Percentiles rank a stretch among this genome's conserved stretches.
These are phyloP conservation scores for Penicillium brevicompactum DNA, from an alignment of 2,329 filamentous ascomycete genomes.

Conservation along the genomic window DNA sequence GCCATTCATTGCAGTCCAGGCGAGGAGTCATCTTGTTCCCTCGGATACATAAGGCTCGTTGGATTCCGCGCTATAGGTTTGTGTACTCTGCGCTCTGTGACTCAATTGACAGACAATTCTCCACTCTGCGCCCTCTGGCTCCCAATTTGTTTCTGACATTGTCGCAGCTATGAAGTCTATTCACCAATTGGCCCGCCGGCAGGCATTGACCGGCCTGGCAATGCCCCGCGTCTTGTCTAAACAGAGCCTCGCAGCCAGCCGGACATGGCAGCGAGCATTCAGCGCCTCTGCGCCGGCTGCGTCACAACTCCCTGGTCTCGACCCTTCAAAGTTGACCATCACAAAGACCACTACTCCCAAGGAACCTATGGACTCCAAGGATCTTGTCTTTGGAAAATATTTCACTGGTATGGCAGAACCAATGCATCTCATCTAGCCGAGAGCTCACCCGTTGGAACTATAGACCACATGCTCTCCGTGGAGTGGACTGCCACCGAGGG, in stretches of 20 bases:
- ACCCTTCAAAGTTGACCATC: conserved; percentile 74
- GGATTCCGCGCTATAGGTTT: conserved; percentile 4
- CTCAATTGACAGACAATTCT: conserved; percentile 7
- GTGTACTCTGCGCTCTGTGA: neutral
- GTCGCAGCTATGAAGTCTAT: conserved; percentile 35
- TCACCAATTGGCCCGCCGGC: conserved; percentile 38
- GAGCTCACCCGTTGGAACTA: conserved; percentile 20
- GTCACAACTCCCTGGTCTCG: conserved; percentile 63
- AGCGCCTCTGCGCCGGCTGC: conserved; percentile 39
- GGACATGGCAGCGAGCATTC: conserved; percentile 54
- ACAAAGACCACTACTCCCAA: conserved; percentile 77
- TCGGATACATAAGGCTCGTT: conserved; percentile 23
- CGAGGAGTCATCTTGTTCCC: conserved; percentile 24
- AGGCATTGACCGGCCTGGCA: conserved; percentile 28
- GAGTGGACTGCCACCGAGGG: conserved; percentile 88
- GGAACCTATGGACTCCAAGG: conserved; percentile 69
- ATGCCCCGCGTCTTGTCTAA: conserved; percentile 24
- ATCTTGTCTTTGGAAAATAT: conserved; percentile 84
- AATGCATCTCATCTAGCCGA: neutral
- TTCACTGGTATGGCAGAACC: conserved; percentile 72
- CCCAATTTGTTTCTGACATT: conserved; percentile 1
- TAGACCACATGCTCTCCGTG: conserved; percentile 95
- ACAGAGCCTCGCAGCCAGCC: conserved; percentile 29
- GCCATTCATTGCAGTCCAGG: conserved; percentile 9
- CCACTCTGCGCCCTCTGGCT: neutral